Percentiles rank a stretch among this genome's conserved stretches.
Conservation (phyloP, 2,329 filamentous ascomycete species). For the Ceratocystis papillata region DNA sequence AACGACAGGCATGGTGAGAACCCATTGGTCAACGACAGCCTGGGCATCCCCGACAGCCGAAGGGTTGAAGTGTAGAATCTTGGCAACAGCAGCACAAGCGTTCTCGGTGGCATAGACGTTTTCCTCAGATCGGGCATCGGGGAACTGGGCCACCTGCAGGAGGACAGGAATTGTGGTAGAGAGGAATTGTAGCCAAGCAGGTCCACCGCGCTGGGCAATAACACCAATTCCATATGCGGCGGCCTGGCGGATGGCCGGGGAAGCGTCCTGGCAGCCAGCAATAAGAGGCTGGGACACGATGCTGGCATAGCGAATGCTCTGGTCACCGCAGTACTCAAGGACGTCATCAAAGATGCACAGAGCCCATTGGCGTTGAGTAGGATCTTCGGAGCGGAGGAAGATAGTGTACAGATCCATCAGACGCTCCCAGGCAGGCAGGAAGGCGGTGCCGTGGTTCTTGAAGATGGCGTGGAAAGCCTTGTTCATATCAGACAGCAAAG, state of each 20-base stretch:
- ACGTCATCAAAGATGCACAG: conserved; percentile 98
- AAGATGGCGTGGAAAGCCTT: conserved; percentile 99
- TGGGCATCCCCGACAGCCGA: conserved; percentile 65
- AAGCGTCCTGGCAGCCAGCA: conserved; percentile 72
- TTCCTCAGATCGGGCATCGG: conserved; percentile 77
- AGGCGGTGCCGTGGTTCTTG: conserved; percentile 80
- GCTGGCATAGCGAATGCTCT: conserved; percentile 75
- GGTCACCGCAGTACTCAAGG: conserved; percentile 84
- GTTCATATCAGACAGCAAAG: conserved; percentile 96
- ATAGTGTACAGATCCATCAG: conserved; percentile 74
- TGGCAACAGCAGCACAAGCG: conserved; percentile 89
- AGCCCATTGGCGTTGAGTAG: conserved; percentile 96
- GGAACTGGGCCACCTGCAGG: conserved; percentile 72
- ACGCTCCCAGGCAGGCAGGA: conserved; percentile 79
- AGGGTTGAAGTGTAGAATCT: conserved; percentile 86
- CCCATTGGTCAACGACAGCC: conserved; percentile 70
- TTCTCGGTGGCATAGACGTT: conserved; percentile 97
- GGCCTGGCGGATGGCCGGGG: conserved; percentile 87
- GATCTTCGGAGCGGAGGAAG: conserved; percentile 70
- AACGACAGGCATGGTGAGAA: conserved; percentile 78
- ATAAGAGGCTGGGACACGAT: conserved; percentile 81
- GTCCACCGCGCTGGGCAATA: conserved; percentile 82
- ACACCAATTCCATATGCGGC: conserved; percentile 94
- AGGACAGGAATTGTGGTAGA: conserved; percentile 67
- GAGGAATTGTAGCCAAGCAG: conserved; percentile 77